phyloP scores from a whole-genome alignment of 345 rosid genomes.

The Gossypium longicalyx region DNA sequence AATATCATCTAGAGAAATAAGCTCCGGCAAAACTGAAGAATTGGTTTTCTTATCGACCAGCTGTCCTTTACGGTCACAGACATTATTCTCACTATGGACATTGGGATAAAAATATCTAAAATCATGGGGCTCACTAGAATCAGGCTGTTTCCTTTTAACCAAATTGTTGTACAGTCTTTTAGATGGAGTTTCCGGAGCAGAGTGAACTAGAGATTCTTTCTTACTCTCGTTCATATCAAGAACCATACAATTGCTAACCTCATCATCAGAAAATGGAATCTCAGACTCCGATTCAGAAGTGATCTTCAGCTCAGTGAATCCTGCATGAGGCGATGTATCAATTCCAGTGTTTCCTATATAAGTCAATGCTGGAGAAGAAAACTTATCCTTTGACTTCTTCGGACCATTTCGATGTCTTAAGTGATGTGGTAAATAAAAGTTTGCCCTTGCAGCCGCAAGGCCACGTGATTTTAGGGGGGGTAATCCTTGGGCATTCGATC shows the following conservation, averaged over 20 bases:
- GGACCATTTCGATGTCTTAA: constrained; percentile 28
- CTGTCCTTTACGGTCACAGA: constrained; percentile 20
- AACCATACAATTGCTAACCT: constrained; percentile 22
- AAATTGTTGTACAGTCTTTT: constrained; percentile 16
- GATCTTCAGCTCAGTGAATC: constrained; percentile 50
- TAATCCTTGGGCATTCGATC: constrained; percentile 32
- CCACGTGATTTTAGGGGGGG: constrained; percentile 29
- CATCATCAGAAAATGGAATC: constrained; percentile 47
- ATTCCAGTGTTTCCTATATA: constrained; percentile 25
- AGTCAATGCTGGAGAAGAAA: constrained; percentile 22
- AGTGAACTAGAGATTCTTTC: constrained; percentile 25
- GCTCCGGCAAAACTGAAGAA: constrained; percentile 24
- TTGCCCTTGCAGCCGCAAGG: constrained; percentile 23
- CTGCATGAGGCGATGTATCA: constrained; percentile 45
- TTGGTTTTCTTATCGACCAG: constrained; percentile 20
- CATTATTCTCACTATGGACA: neutral
- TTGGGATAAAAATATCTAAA: constrained; percentile 19
- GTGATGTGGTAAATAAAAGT: constrained; percentile 28
- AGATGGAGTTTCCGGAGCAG: constrained; percentile 21
- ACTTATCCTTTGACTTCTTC: constrained; percentile 39
- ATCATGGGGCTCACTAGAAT: constrained; percentile 14
- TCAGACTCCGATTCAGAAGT: constrained; percentile 54
- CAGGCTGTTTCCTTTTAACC: constrained; percentile 11
- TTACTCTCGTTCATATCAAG: constrained; percentile 20
- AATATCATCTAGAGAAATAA: constrained; percentile 33